Conservation (phyloP, 1,284 basidiomycete genomes). For the Ustanciosporium gigantosporum region DNA sequence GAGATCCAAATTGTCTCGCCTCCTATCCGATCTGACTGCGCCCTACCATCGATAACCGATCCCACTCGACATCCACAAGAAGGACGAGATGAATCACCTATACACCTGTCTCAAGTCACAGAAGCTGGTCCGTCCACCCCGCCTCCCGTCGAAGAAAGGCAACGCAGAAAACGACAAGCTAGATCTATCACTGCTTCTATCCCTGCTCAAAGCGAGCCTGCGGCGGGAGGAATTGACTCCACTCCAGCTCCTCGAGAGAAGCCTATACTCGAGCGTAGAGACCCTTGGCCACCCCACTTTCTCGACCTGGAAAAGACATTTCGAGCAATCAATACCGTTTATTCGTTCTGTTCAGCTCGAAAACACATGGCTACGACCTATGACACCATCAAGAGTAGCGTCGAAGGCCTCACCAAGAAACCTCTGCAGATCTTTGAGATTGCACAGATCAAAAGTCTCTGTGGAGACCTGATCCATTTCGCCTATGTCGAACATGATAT, state of each 20-base stretch:
- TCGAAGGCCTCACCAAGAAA: slow-evolving; percentile 75
- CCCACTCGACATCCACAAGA: no score
- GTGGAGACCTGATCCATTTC: slow-evolving; percentile 79
- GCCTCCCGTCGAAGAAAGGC: slow-evolving; percentile 4
- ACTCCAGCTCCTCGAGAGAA: slow-evolving; percentile 8
- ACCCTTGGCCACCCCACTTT: slow-evolving; percentile 62
- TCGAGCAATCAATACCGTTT: slow-evolving; percentile 84
- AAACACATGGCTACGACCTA: slow-evolving; percentile 83
- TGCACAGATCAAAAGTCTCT: slow-evolving; percentile 83
- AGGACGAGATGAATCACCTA: no score
- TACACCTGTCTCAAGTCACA: no score
- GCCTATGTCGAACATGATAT: slow-evolving; percentile 76
- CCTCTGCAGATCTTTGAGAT: slow-evolving; percentile 78
- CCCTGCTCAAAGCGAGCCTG: not conserved
- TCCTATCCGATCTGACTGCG: no score
- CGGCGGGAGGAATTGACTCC: not conserved
- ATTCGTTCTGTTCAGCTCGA: slow-evolving; percentile 81
- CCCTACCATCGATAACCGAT: no score
- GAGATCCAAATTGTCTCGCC: slow-evolving; percentile 24
- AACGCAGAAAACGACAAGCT: slow-evolving; percentile 8
- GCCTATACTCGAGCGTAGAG: slow-evolving; percentile 21
- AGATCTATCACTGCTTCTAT: slow-evolving; percentile 13
- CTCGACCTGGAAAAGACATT: slow-evolving; percentile 61
- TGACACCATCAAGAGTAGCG: slow-evolving; percentile 73
- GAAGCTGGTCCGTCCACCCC: slow-evolving; percentile 7